These are phyloP conservation scores for Chrysosporium queenslandicum DNA, from an alignment of 2,329 filamentous ascomycete genomes.

Conservation along the genomic window DNA sequence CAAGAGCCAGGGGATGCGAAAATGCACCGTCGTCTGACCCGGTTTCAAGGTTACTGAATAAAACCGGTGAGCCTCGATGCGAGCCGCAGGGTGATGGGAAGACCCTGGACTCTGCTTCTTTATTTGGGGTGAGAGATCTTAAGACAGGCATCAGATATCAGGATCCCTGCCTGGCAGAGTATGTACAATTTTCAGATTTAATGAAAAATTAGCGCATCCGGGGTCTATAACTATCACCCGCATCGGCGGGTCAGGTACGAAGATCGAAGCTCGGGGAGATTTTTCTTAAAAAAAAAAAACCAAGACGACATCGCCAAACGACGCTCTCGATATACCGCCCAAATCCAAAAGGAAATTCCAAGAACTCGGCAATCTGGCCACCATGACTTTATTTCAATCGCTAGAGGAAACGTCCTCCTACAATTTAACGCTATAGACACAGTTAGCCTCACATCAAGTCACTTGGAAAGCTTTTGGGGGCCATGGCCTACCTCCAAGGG, in stretches of 20 bases:
- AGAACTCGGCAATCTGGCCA: not conserved
- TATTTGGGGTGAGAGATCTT: too few species aligned
- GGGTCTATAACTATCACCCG: not conserved
- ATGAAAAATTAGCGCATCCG: not conserved
- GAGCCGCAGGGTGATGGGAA: too few species aligned
- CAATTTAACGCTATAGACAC: constrained; percentile 12
- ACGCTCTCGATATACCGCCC: not conserved
- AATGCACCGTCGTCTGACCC: too few species aligned
- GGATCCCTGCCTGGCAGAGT: too few species aligned
- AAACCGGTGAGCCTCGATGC: too few species aligned
- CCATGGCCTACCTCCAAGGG: constrained; percentile 65
- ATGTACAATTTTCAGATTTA: too few species aligned
- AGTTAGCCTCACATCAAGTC: not conserved
- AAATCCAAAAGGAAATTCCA: not conserved
- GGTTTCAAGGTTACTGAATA: too few species aligned
- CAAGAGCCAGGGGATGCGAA: too few species aligned
- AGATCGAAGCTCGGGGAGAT: not conserved
- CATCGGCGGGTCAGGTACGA: not conserved
- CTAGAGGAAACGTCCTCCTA: not conserved
- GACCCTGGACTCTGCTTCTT: too few species aligned
- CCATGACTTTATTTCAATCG: not conserved
- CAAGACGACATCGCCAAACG: not conserved
- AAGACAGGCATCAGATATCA: too few species aligned
- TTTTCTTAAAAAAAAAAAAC: too few species aligned
- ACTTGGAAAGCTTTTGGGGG: not conserved